Evolutionary conservation across 140 eudicot species (phyloP).

Genomic region (Anethum foeniculum): DNA sequence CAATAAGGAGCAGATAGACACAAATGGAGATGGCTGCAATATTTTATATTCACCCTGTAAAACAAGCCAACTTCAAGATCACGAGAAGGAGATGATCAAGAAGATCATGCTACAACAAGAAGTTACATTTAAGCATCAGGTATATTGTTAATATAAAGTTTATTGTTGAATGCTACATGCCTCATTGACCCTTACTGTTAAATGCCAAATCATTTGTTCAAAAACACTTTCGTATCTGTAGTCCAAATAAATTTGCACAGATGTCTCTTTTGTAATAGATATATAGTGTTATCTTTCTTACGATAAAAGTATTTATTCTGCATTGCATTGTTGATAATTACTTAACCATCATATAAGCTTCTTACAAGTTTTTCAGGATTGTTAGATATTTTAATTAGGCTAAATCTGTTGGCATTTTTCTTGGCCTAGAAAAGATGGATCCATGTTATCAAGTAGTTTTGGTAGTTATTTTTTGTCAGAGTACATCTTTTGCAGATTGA

Average conservation of each 20-base stretch:
- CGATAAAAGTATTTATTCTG: neutral
- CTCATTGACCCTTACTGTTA: neutral
- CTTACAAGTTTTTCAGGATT: neutral
- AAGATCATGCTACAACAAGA: constrained; percentile 36
- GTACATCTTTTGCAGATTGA: neutral
- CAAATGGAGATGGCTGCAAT: constrained; percentile 1
- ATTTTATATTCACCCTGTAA: neutral
- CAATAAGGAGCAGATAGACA: neutral
- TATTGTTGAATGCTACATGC: neutral
- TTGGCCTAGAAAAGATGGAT: neutral
- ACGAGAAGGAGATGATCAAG: constrained; percentile 23
- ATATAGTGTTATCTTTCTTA: neutral
- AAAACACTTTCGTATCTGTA: neutral
- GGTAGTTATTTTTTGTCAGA: neutral
- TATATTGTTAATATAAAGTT: neutral
- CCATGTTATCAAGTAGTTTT: neutral
- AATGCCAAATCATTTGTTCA: neutral
- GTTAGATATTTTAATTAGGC: neutral
- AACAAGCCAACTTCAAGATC: constrained; percentile 12
- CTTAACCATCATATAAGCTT: neutral
- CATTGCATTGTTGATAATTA: neutral
- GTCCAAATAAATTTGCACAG: neutral
- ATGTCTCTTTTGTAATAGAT: neutral
- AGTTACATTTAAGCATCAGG: constrained; percentile 31
- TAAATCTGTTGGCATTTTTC: neutral